A percentile compares a stretch with the other conserved stretches of the same genome.
Conservation (phyloP, 495 filamentous ascomycete genomes). For the Extremus antarcticus region DNA sequence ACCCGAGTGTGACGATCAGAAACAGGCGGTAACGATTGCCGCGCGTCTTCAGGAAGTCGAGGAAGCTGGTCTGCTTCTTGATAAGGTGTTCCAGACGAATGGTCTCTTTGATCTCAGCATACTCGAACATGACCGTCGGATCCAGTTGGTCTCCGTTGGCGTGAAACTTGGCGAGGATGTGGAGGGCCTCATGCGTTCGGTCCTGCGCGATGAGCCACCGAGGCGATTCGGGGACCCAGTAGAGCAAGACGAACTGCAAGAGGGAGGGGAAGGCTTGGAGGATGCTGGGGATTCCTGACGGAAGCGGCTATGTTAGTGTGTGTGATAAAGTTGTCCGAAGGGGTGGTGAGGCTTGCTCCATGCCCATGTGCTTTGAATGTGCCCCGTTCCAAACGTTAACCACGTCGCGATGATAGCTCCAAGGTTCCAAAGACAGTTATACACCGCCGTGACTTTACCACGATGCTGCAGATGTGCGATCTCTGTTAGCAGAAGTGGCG, state of each 20-base stretch:
- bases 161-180: constrained; percentile 30
- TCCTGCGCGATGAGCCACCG: constrained; percentile 17
- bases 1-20: constrained; percentile 47
- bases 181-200: constrained; percentile 21
- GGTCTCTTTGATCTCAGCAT: constrained; percentile 30
- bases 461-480: constrained; percentile 31
- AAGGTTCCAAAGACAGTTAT: constrained; percentile 36
- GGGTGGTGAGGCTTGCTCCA: constrained; percentile 26
- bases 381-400: constrained; percentile 33
- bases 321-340: not conserved
- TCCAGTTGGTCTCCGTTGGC: constrained; percentile 45
- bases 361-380: constrained; percentile 36
- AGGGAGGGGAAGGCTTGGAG: constrained; percentile 36
- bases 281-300: constrained; percentile 30
- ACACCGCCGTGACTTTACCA: constrained; percentile 32
- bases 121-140: constrained; percentile 51
- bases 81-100: constrained; percentile 30
- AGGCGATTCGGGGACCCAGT: constrained; percentile 16
- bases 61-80: constrained; percentile 29
- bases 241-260: constrained; percentile 37
- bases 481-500: constrained; percentile 33
- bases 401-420: constrained; percentile 34
- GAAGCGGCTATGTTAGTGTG: not conserved
- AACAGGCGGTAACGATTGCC: constrained; percentile 56
- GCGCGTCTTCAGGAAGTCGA: constrained; percentile 53